Evolutionary conservation across 139 green algal species (phyloP).

Genomic region (Chlorella sp.): DNA sequence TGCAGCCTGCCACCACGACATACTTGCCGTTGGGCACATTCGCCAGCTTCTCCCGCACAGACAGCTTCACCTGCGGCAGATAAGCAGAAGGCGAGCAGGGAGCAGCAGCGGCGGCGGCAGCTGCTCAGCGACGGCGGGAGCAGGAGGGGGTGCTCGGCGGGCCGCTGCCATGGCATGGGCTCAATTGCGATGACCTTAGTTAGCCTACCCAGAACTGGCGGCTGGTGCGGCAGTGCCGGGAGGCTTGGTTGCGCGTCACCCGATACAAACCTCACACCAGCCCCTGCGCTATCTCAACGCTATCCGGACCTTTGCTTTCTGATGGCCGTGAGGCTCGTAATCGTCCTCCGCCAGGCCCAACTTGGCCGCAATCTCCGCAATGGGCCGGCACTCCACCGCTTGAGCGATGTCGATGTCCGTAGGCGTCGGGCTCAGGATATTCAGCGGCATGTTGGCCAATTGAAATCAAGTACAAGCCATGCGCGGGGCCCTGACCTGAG

Average conservation of each 20-base stretch:
- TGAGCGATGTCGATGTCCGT: constrained; percentile 91
- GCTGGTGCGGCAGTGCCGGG: background rate
- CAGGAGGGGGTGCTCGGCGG: background rate
- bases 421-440: constrained; percentile 13
- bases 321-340: constrained; percentile 84
- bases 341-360: constrained; percentile 78
- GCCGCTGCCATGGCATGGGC: background rate
- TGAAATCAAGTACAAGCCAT: background rate
- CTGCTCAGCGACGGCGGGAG: background rate
- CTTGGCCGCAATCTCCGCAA: constrained; percentile 82
- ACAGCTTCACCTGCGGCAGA: constrained; percentile 74
- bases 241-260: background rate
- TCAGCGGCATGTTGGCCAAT: background rate
- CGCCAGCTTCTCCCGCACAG: constrained; percentile 68
- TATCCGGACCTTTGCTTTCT: constrained; percentile 91
- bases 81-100: background rate
- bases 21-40: constrained; percentile 79
- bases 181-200: background rate
- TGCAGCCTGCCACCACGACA: constrained; percentile 97
- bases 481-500: too few relatives aligned
- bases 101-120: background rate
- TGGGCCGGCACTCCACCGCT: constrained; percentile 67
- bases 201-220: too few relatives aligned
- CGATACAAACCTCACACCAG: background rate
- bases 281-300: background rate